Evolutionary conservation across 1,139 yeast species (phyloP).

Genomic region (Pichia sp.): DNA sequence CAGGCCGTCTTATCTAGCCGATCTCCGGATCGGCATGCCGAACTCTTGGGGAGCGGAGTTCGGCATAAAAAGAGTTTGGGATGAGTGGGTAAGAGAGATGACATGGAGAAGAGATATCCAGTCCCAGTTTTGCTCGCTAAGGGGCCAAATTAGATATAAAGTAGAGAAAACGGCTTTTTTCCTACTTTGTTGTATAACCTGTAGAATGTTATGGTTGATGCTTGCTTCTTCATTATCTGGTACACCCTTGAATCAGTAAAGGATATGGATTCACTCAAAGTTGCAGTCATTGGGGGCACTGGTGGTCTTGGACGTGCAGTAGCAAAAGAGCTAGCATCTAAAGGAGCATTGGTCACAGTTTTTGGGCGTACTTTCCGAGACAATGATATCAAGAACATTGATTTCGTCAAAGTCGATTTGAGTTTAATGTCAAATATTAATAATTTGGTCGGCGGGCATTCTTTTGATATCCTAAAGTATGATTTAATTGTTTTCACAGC

Average conservation of each 20-base stretch:
- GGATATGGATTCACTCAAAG: slow-evolving; percentile 22
- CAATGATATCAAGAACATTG: slow-evolving; percentile 25
- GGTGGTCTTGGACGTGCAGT: slow-evolving; percentile 39
- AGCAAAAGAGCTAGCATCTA: slow-evolving; percentile 25
- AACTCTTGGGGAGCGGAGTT: no score
- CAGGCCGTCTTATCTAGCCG: neutral
- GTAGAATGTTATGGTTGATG: no score
- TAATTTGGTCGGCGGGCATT: slow-evolving; percentile 24
- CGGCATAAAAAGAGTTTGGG: no score
- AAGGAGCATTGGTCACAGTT: slow-evolving; percentile 35
- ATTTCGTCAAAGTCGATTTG: slow-evolving; percentile 35
- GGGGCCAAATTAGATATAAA: no score
- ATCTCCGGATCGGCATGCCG: no score
- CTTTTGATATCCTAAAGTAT: slow-evolving; percentile 24
- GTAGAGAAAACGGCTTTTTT: no score
- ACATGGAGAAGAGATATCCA: no score
- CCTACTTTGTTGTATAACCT: no score
- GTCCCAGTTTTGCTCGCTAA: no score
- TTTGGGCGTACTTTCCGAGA: slow-evolving; percentile 37
- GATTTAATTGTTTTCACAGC: slow-evolving; percentile 36
- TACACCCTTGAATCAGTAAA: no score
- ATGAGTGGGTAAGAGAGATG: no score
- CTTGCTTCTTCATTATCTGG: no score
- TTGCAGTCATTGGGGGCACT: slow-evolving; percentile 38
- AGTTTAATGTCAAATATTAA: slow-evolving; percentile 29